Evolutionary conservation across 495 filamentous ascomycete species (phyloP), one percentile per base, ranked within the genome.

Genomic region (Neurospora terricola): DNA sequence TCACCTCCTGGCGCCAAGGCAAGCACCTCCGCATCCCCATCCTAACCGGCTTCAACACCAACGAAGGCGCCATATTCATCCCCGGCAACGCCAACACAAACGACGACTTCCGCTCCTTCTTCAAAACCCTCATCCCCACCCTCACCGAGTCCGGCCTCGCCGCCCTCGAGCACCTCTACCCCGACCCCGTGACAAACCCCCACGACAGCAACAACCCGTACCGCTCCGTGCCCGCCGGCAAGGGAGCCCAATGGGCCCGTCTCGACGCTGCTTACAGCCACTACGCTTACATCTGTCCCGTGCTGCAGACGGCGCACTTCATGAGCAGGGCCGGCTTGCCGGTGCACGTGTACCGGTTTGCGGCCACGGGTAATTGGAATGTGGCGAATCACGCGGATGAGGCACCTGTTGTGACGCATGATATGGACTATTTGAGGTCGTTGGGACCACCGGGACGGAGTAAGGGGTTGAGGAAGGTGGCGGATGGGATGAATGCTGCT

Each of bases 261-360:
- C 81, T 90, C 11, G 88, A 91, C 73, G 86, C 88, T 37, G 88
- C 87, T 0, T 92, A 91, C 72, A 86, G 82, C 0, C 88, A 92
- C 75, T 92, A 91, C 78, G 89, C 89, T 0, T 91, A 91, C 71
- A 87, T 90, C 45, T 89, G 87, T 38, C 90, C 90, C 0, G 89
- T 91, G 1, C 82, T 90, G 3, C 88, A 91, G 74, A 88, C 89
- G 3, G 88, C 87, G 4, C 80, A 86, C 38, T 85, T 86, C 69
- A 84, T 88, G 7, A 45, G 73, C 54, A 7, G 30, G 18, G 75
- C 72, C 1, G 72, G 73, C 0, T 8, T 42, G 0, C 80, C 84
- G 0, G 86, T 90, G 0, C 89, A 88, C 38, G 79, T 90, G 0
- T 91, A 91, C 73, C 84, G 87, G 72, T 91, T 85, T 80, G 89